A percentile compares a stretch with the other conserved stretches of the same genome.
These are phyloP conservation scores for Hydrangea macrophylla DNA, from an alignment of 148 eudicot species.

Conservation along the genomic window DNA sequence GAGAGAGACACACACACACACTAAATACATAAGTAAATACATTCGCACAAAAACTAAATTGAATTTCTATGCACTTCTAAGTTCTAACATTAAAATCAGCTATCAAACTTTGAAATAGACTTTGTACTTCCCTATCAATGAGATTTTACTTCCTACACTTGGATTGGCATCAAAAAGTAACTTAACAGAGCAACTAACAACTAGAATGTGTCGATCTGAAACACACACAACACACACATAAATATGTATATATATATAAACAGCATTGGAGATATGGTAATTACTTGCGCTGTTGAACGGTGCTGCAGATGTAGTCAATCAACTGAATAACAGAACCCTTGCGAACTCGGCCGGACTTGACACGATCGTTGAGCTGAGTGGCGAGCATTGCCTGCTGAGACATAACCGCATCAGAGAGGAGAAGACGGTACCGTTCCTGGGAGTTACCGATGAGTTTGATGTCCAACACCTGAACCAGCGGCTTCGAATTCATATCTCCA, in stretches of 20 bases:
- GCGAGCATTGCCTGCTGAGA: slow-evolving; percentile 79
- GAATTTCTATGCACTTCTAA: no score
- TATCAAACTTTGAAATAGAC: not conserved
- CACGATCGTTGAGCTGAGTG: slow-evolving; percentile 83
- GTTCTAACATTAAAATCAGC: not conserved
- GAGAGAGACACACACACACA: no score
- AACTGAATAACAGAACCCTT: slow-evolving; percentile 83
- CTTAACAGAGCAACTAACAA: not conserved
- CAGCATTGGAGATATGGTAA: not conserved
- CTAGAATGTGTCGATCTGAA: not conserved
- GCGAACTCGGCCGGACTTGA: slow-evolving; percentile 51
- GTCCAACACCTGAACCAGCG: slow-evolving; percentile 77
- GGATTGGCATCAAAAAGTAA: not conserved
- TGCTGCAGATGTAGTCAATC: slow-evolving; percentile 77
- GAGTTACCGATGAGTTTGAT: slow-evolving; percentile 40
- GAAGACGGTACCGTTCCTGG: slow-evolving; percentile 70
- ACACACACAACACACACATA: not conserved
- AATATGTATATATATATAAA: not conserved
- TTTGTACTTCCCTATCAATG: not conserved
- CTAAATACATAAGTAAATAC: no score
- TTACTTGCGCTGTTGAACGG: slow-evolving; percentile 76
- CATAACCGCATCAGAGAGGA: slow-evolving; percentile 60
- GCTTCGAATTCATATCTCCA: slow-evolving; percentile 82
- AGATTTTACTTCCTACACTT: not conserved
- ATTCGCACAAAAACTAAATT: no score